Evolutionary conservation across 2,329 filamentous ascomycete species (phyloP).

Genomic region (Rhinocladiella mackenziei): DNA sequence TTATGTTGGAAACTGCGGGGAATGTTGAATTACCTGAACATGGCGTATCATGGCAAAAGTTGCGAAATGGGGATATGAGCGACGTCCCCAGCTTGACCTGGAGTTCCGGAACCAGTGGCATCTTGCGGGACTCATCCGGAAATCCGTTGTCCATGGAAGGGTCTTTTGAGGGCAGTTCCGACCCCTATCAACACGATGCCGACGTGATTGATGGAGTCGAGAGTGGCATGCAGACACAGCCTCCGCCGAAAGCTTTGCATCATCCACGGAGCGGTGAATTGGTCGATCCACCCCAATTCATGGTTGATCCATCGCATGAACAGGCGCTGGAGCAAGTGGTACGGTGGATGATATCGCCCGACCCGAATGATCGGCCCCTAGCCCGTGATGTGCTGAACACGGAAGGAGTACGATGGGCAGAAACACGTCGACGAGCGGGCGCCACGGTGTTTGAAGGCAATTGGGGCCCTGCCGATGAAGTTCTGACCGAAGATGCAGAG

Average conservation of each 20-base stretch:
- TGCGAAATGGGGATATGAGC: slow-evolving; percentile 83
- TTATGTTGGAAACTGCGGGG: slow-evolving; percentile 88
- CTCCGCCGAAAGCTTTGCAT: slow-evolving; percentile 32
- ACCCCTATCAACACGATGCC: slow-evolving; percentile 31
- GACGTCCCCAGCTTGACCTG: slow-evolving; percentile 85
- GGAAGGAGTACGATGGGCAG: slow-evolving; percentile 76
- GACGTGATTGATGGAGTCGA: slow-evolving; percentile 34
- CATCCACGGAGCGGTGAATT: slow-evolving; percentile 53
- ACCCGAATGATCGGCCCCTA: slow-evolving; percentile 68
- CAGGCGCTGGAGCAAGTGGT: slow-evolving; percentile 81
- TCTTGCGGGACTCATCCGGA: slow-evolving; percentile 70
- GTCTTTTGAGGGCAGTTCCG: slow-evolving; percentile 44
- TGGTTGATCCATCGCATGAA: slow-evolving; percentile 69
- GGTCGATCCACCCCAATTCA: slow-evolving; percentile 73
- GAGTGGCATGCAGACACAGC: slow-evolving; percentile 22
- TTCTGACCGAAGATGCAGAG: slow-evolving; percentile 56
- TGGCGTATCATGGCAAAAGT: slow-evolving; percentile 81
- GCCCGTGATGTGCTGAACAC: slow-evolving; percentile 69
- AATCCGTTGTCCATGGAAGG: slow-evolving; percentile 53
- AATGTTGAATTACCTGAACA: slow-evolving; percentile 94
- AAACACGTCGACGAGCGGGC: slow-evolving; percentile 69
- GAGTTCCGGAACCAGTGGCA: slow-evolving; percentile 64
- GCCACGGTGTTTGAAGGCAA: slow-evolving; percentile 96
- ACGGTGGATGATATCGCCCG: slow-evolving; percentile 78
- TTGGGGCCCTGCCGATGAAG: slow-evolving; percentile 75